Conservation (phyloP, 179 eudicot species). For the Pouteria campechiana region DNA sequence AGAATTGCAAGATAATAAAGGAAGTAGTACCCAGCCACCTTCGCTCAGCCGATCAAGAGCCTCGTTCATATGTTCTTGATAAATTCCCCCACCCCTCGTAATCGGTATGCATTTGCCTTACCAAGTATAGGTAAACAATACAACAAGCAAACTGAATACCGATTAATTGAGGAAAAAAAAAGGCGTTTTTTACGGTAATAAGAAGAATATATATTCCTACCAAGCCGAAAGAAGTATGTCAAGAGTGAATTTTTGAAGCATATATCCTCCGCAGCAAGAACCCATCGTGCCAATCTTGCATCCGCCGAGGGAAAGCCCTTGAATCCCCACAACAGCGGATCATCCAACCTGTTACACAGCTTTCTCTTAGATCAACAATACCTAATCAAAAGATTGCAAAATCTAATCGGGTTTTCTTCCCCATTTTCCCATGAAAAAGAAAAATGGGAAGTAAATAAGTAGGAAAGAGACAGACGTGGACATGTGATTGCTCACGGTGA, state of each 20-base stretch:
- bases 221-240: constrained; percentile 75
- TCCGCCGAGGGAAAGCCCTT: constrained; percentile 70
- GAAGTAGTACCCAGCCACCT: constrained; percentile 74
- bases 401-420: too few species aligned
- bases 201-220: constrained; percentile 31
- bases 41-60: constrained; percentile 72
- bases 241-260: constrained; percentile 71
- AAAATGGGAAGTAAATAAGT: background rate
- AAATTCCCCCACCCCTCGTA: constrained; percentile 85
- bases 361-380: too few species aligned
- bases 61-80: constrained; percentile 92
- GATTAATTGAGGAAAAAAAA: too few species aligned
- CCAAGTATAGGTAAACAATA: constrained; percentile 4
- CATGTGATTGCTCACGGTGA: constrained; percentile 95
- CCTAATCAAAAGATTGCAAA: too few species aligned
- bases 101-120: constrained; percentile 94
- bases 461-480: constrained; percentile 55
- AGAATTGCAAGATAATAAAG: background rate
- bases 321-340: constrained; percentile 92
- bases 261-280: constrained; percentile 86
- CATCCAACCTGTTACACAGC: constrained; percentile 78
- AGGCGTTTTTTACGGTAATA: too few species aligned
- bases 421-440: too few species aligned
- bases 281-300: constrained; percentile 74
- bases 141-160: background rate